These are phyloP conservation scores for Paspalum notatum DNA, from an alignment of 176 grass and related monocot genomes.

Conservation along the genomic window DNA sequence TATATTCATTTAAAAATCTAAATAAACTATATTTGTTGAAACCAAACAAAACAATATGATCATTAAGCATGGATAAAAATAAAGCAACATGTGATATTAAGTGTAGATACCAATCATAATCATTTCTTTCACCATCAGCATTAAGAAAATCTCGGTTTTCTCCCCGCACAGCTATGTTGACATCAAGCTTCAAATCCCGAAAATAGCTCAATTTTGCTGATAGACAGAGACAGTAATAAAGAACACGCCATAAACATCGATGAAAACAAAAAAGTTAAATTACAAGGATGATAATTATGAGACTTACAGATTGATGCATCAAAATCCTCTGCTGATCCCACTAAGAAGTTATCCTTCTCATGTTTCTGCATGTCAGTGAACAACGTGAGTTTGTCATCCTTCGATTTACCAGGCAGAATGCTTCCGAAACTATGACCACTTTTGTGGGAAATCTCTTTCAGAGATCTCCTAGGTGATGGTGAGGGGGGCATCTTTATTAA, in stretches of 20 bases:
- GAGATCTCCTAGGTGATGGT: conserved; percentile 60
- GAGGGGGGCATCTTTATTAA: conserved; percentile 74
- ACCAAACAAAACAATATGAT: neutral
- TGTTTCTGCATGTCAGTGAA: conserved; percentile 78
- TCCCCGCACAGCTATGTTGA: conserved; percentile 55
- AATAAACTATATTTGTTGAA: neutral
- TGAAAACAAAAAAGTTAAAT: conserved; percentile 5
- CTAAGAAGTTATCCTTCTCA: conserved; percentile 82
- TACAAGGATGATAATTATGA: conserved; percentile 17
- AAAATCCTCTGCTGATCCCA: conserved; percentile 76
- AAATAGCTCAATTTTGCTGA: conserved; percentile 84
- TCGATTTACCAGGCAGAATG: conserved; percentile 51
- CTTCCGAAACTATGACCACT: conserved; percentile 73
- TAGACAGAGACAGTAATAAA: conserved; percentile 33
- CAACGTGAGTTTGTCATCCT: conserved; percentile 79
- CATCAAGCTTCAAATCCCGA: conserved; percentile 63
- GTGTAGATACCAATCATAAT: conserved; percentile 88
- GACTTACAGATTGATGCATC: conserved; percentile 82
- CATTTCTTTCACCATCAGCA: conserved; percentile 80
- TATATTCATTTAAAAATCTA: conserved; percentile 1
- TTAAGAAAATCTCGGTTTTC: conserved; percentile 77
- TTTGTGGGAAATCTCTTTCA: conserved; percentile 55
- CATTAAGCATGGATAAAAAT: conserved; percentile 32
- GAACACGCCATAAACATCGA: conserved; percentile 54
- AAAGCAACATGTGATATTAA: conserved; percentile 34